These are phyloP conservation scores for Amphirosellinia nigrospora DNA, from an alignment of 495 filamentous ascomycete genomes.

Conservation along the genomic window DNA sequence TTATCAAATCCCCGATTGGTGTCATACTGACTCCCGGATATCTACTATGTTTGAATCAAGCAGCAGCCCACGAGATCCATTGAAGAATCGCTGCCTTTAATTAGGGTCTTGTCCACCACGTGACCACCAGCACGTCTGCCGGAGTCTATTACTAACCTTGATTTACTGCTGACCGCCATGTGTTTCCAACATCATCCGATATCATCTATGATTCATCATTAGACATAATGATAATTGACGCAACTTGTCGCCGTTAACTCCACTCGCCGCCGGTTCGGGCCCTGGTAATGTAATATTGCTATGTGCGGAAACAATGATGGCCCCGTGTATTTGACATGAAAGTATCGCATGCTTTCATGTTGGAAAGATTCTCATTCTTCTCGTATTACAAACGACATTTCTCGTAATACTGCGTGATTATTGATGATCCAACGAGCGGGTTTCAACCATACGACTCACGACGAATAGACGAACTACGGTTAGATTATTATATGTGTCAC, in stretches of 20 bases:
- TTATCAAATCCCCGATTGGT: too few species aligned
- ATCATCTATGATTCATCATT: conserved; percentile 1
- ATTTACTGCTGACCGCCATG: background rate
- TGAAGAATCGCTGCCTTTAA: background rate
- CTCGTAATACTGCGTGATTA: background rate
- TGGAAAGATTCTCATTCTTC: background rate
- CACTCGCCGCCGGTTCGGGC: background rate
- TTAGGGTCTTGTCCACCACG: background rate
- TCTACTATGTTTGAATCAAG: background rate
- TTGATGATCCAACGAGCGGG: too few species aligned
- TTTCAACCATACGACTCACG: background rate
- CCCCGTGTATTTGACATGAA: background rate
- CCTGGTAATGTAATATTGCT: background rate
- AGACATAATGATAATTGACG: background rate
- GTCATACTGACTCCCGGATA: background rate
- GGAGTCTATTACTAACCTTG: background rate
- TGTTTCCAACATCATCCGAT: background rate
- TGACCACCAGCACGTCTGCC: background rate
- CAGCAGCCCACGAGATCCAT: background rate
- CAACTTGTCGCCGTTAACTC: background rate
- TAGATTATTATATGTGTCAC: too few species aligned
- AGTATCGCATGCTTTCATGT: background rate
- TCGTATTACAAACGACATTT: background rate
- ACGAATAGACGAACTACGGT: too few species aligned
- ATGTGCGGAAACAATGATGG: background rate